A percentile compares a stretch with the other conserved stretches of the same genome.
Conservation (phyloP, 192 early-diverging fungal genomes). For the Coemansia sp. region DNA sequence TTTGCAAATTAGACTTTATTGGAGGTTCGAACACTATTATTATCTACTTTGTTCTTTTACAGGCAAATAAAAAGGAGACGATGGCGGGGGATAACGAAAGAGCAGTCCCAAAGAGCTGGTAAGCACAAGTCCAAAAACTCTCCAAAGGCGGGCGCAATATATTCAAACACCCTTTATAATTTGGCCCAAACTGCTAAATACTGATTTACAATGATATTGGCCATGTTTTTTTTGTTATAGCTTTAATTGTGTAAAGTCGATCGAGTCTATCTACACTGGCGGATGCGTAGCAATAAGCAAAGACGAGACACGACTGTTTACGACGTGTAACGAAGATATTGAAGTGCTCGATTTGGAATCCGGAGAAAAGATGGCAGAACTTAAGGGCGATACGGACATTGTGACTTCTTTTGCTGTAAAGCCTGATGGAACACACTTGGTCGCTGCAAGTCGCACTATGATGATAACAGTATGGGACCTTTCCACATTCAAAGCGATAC, state of each 20-base stretch:
- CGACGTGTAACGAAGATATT: constrained; percentile 83
- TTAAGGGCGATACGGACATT: constrained; percentile 81
- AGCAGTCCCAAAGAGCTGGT: constrained; percentile 46
- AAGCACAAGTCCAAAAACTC: constrained; percentile 2
- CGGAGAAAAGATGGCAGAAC: constrained; percentile 61
- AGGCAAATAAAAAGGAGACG: not conserved
- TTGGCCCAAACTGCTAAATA: not conserved
- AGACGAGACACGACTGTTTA: constrained; percentile 70
- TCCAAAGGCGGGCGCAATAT: not conserved
- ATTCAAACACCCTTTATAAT: not conserved
- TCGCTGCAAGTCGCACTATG: constrained; percentile 80
- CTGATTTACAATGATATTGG: not conserved
- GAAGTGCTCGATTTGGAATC: constrained; percentile 69
- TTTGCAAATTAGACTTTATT: not conserved
- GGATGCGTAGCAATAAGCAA: constrained; percentile 72
- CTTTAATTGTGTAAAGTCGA: constrained; percentile 72
- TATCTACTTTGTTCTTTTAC: not conserved
- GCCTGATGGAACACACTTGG: constrained; percentile 73
- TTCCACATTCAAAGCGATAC: constrained; percentile 64
- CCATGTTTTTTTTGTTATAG: constrained; percentile 37
- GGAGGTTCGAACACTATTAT: too few species aligned
- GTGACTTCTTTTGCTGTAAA: constrained; percentile 86
- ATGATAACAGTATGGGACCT: constrained; percentile 78
- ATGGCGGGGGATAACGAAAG: constrained; percentile 32
- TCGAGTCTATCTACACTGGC: constrained; percentile 91